Base-by-base conservation (phyloP, 352 stramenopile species). In the Phytopythium helicoides region DNA sequence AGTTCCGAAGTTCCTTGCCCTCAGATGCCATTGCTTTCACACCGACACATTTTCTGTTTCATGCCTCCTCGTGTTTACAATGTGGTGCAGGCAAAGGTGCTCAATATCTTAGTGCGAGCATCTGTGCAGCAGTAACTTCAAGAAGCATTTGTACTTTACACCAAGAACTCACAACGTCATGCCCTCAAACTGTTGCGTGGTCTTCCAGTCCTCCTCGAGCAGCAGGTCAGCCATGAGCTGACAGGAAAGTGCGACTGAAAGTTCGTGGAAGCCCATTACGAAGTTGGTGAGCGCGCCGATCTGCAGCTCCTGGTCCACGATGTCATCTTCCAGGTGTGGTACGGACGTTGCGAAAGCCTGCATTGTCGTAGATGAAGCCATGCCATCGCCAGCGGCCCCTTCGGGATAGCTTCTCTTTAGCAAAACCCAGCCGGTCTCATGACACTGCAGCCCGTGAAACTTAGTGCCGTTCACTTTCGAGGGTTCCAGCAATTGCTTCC, bases 311-410 rank as follows among this genome's bases (percentile, higher is more conserved):
- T 50, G 44, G 41, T 81, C 60, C 23, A 52, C 62, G 23, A 83
- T 67, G 38, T 79, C 64, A 21, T 82, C 68, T 39, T 80, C 64
- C 9, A 86, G 59, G 40, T 79, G 68, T 38, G 76, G 69, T 1
- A 64, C 66, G 46, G 75, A 77, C 38, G 71, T 75, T 21, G 71
- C 66, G 60, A 66, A 84, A 40, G 72, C 78, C 53, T 81, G 75
- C 42, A 84, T 56, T 3, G 57, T 56, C 25, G 76, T 74, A 26
- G 28, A 72, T 53, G 15, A 23, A 21, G 8, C 46, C 51, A 39
- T 46, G 25, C 8, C 51, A 33, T 36, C 6, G 23, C 6, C 19
- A 36, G 8, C 19, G 9, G n/a, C n/a, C n/a, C n/a, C n/a, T n/a
- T n/a, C n/a, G 14, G 62, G 22, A 25, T 34, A 18, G 3, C 52